Conservation (phyloP, 768 basidiomycete species). For the Hydnum rufescens region DNA sequence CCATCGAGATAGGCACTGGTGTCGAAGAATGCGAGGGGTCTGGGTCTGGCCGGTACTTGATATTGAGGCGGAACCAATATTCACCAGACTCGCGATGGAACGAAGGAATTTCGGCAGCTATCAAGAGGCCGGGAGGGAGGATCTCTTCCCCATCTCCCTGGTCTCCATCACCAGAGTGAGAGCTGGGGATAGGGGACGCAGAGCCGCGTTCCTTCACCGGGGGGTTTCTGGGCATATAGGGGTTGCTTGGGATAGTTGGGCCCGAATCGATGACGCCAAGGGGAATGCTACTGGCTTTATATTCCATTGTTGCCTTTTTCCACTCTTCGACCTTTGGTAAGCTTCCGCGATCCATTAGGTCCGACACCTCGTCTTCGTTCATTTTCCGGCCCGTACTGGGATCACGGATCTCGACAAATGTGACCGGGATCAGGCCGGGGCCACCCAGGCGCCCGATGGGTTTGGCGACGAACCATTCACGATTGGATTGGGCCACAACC, state of each 20-base stretch:
- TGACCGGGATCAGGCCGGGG: constrained; percentile 90
- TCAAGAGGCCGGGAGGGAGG: constrained; percentile 64
- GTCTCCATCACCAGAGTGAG: neutral
- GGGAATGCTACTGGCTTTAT: constrained; percentile 91
- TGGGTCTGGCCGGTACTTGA: constrained; percentile 62
- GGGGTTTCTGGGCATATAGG: neutral
- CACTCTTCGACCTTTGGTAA: constrained; percentile 97
- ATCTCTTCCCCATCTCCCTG: constrained; percentile 6
- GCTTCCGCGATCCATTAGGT: constrained; percentile 68
- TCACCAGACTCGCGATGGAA: constrained; percentile 93
- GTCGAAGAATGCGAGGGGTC: constrained; percentile 20
- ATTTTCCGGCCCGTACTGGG: constrained; percentile 68
- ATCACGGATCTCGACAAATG: constrained; percentile 93
- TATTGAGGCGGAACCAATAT: constrained; percentile 94
- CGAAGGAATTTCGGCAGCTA: constrained; percentile 79
- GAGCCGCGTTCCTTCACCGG: neutral
- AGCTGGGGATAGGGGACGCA: neutral
- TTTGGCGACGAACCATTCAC: constrained; percentile 99
- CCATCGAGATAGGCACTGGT: constrained; percentile 37
- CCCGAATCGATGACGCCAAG: constrained; percentile 70
- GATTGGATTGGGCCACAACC: constrained; percentile 97
- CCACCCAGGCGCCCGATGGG: constrained; percentile 88
- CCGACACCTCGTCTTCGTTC: constrained; percentile 35
- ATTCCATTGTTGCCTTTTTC: constrained; percentile 87
- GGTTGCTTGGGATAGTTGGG: constrained; percentile 22